Evolutionary conservation across 345 rosid species (phyloP), one percentile per base, ranked within the genome.

Genomic region (Streptanthus diversifolius): DNA sequence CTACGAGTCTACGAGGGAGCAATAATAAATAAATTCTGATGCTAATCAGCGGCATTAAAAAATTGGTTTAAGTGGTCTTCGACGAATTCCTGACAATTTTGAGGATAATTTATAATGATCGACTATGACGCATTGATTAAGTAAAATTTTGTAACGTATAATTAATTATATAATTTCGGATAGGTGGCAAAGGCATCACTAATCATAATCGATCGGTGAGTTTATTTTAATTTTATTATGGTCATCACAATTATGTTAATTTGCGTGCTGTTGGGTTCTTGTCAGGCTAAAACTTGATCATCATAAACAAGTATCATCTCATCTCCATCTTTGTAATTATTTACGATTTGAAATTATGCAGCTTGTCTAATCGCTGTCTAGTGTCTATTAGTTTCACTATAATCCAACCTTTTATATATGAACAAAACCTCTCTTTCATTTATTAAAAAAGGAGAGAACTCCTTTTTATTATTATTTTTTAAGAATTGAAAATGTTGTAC

Each of bases 401-500:
- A 59, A 5, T 30, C 44, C 78, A 68, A 60, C 30, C 1, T 30
- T 36, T 14, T 66, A 59, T 5, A 52, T 67, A 75, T 61, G 69
- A 68, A 52, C 79, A 75, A 68, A 67, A 68, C n/a, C 24, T 68
- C 69, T 60, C 37, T 67, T 59, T 60, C 79, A 41, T 30, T 51
- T 15, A 30, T 49, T 29, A 21, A 21, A 7, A 47, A 43, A 3
- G 3, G 22, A 11, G 7, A n/a, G 0, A 32, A 2, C 5, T 9
- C 14, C 30, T 3, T 1, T 1, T 45, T 18, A n/a, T 22, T 22
- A 1, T 3, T 22, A 1, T 1, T 25, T 27, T 0, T 7, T 27
- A 18, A n/a, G n/a, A 14, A 27, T 6, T 44, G 9, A 19, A n/a
- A 35, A 56, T 36, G 18, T 39, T 58, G 19, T 55, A 56, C 58